Base-by-base conservation (phyloP, 164 flowering plant genomes). In the Houttuynia cordata region DNA sequence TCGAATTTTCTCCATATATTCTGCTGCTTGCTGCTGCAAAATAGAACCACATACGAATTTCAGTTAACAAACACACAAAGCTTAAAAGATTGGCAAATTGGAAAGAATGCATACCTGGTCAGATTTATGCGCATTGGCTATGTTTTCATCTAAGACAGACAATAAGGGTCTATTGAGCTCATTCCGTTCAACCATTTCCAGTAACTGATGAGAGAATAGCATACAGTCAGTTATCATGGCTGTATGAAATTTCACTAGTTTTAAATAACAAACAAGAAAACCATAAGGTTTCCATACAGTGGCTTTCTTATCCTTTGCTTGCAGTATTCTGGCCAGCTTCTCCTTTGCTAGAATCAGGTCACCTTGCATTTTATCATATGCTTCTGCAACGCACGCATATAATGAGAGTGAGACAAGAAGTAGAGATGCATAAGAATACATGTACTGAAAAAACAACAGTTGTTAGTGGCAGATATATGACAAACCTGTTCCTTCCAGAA, bases 91-190 rank as follows among this genome's bases (percentile, higher is more conserved):
- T 47, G 39, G 55, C 24, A 54, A 9, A 25, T 21, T 18, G 4
- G 12, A 60, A 24, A 51, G 42, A 42, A 41, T 30, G 13, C n/a
- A n/a, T 56, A 92, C 98, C 90, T 89, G 84, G 62, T 82, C 68
- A 63, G 75, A 65, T 62, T 39, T 59, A 25, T 82, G 76, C 12
- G 97, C 96, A 75, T 59, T 83, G 18, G 85, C 96, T 71, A 90
- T 93, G 67, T 90, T 93, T 76, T 93, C 96, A 71, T 90, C 97
- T 14, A 90, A 87, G 73, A 90, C 86, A 40, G 91, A 60, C 77
- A 87, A 68, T 56, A 93, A 69, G 24, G 97, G 72, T 71, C 79
- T 86, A 66, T 88, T 87, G 18, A 90, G 63, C 74, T 83, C 79
- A 64, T 90, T 93, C 19, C 45, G 63, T 78, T 80, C 99, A 61